Conservation (phyloP, 1,284 basidiomycete species). For the Boletellus sp. region DNA sequence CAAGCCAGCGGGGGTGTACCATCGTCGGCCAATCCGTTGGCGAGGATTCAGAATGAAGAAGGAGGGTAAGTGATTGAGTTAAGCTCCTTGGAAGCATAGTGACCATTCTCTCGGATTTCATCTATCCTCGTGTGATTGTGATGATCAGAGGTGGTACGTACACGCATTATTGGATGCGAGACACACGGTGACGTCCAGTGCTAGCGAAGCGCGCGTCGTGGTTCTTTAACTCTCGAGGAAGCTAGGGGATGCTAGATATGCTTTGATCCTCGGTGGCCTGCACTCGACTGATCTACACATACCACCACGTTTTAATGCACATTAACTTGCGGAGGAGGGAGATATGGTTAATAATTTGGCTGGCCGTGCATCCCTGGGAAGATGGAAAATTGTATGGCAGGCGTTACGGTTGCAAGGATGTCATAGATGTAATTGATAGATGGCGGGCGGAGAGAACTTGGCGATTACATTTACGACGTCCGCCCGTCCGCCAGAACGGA, state of each 20-base stretch:
- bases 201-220: conserved; percentile 83
- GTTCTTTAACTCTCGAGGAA: conserved; percentile 79
- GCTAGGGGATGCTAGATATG: conserved; percentile 20
- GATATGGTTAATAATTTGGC: conserved; percentile 28
- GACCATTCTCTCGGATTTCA: conserved; percentile 12
- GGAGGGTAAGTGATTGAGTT: conserved; percentile 55
- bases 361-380: conserved; percentile 12
- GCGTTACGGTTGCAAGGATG: conserved; percentile 19
- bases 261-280: conserved; percentile 16
- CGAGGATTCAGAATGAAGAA: conserved; percentile 76
- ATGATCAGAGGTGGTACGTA: conserved; percentile 42
- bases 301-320: conserved; percentile 32
- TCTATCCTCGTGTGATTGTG: conserved; percentile 9
- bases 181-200: conserved; percentile 19
- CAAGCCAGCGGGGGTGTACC: conserved; percentile 43
- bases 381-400: conserved; percentile 26
- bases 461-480: conserved; percentile 26
- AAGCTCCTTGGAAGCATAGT: conserved; percentile 22
- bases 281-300: conserved; percentile 38
- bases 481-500: conserved; percentile 17
- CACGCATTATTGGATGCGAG: conserved; percentile 4
- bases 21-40: conserved; percentile 55
- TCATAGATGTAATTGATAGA: conserved; percentile 21
- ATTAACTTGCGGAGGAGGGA: conserved; percentile 9
- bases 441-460: conserved; percentile 15